Percentiles rank a stretch among this genome's conserved stretches.
These are phyloP conservation scores for Heritiera fomes DNA, from an alignment of 345 rosid species.

Conservation along the genomic window DNA sequence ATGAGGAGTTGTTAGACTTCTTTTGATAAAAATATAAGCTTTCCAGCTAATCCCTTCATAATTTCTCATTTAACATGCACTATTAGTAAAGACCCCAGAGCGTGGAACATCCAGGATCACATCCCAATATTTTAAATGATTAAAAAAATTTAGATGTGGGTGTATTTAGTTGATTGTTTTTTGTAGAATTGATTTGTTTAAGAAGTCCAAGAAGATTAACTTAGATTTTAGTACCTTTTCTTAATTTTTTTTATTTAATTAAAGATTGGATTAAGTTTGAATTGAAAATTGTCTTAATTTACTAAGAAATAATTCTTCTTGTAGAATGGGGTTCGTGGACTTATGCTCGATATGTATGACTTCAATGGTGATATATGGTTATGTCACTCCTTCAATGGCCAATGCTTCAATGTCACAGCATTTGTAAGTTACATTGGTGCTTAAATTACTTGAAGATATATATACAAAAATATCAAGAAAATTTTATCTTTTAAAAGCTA, in stretches of 20 bases:
- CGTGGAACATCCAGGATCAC: neutral
- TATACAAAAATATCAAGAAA: neutral
- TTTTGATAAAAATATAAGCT: conserved; percentile 21
- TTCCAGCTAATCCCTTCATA: neutral
- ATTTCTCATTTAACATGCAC: conserved; percentile 19
- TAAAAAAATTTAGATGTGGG: neutral
- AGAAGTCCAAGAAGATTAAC: neutral
- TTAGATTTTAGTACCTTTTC: neutral
- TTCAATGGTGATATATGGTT: conserved; percentile 78
- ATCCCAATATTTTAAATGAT: neutral
- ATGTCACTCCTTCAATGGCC: conserved; percentile 76
- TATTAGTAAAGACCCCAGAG: neutral
- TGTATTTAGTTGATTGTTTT: neutral
- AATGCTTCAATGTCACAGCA: conserved; percentile 73
- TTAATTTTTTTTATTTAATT: neutral
- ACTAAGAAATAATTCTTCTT: conserved; percentile 15
- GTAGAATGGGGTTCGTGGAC: conserved; percentile 94
- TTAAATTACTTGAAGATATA: conserved; percentile 7
- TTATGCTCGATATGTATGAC: conserved; percentile 93
- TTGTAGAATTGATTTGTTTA: conserved; percentile 1
- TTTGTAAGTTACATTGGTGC: conserved; percentile 59
- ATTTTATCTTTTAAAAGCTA: neutral
- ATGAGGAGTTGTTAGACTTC: neutral
- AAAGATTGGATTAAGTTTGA: conserved; percentile 4
- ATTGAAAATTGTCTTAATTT: neutral